These are phyloP conservation scores for Ogataea siamensis DNA, from an alignment of 805 yeast genomes.

Conservation along the genomic window DNA sequence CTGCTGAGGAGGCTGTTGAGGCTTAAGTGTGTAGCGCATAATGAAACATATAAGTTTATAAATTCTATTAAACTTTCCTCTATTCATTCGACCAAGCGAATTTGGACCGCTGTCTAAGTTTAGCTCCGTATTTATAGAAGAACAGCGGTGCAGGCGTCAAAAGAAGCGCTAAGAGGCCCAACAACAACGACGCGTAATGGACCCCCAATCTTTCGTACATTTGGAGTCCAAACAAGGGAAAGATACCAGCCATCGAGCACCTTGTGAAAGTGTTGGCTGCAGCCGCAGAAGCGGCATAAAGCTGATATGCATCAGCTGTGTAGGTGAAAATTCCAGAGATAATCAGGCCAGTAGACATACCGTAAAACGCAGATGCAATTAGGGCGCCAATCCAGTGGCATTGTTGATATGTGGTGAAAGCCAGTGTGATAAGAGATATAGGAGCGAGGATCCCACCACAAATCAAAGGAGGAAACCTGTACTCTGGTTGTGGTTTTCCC, in stretches of 20 bases:
- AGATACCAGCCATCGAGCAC: constrained; percentile 52
- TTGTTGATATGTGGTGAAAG: constrained; percentile 54
- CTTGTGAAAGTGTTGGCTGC: constrained; percentile 53
- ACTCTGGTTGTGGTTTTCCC: constrained; percentile 54
- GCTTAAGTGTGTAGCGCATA: constrained; percentile 20
- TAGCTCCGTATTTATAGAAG: constrained; percentile 48
- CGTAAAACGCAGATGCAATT: constrained; percentile 41
- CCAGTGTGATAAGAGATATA: constrained; percentile 55
- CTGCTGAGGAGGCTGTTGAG: constrained; percentile 39
- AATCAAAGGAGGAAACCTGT: constrained; percentile 59
- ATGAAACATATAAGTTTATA: constrained; percentile 2
- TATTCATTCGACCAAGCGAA: constrained; percentile 39
- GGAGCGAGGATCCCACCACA: constrained; percentile 50
- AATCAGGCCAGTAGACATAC: constrained; percentile 43
- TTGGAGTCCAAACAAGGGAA: constrained; percentile 56
- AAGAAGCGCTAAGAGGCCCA: constrained; percentile 48
- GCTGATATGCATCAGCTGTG: constrained; percentile 44
- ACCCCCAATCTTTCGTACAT: constrained; percentile 55
- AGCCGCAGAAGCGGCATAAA: constrained; percentile 51
- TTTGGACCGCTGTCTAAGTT: constrained; percentile 43
- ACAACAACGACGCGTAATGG: constrained; percentile 55
- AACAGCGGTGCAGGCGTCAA: constrained; percentile 56
- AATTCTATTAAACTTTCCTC: background rate
- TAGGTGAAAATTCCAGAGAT: constrained; percentile 41
- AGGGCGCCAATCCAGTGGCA: constrained; percentile 55